phyloP scores from a whole-genome alignment of 495 filamentous ascomycete species.

The Rhizodiscina lignyota region DNA sequence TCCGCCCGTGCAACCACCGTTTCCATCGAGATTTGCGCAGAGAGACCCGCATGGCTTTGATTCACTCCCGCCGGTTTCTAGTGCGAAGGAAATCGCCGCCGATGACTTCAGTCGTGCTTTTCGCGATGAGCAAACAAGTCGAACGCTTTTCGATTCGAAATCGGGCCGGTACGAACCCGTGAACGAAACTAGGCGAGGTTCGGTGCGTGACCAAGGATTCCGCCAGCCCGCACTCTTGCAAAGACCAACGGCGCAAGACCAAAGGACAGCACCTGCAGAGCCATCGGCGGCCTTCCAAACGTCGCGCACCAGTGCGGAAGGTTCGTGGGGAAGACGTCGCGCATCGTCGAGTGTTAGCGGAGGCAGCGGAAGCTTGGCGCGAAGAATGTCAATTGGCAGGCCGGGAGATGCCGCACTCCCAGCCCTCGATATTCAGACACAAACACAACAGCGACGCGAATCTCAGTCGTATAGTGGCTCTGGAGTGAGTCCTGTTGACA shows the following conservation, averaged over 20 bases:
- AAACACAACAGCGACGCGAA: no score
- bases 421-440: no score
- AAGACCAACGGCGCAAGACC: conserved; percentile 38
- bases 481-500: no score
- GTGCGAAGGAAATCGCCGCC: conserved; percentile 72
- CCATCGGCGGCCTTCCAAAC: conserved; percentile 87
- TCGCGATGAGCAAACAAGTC: conserved; percentile 49
- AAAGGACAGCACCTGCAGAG: conserved; percentile 79
- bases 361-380: conserved; percentile 56
- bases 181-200: conserved; percentile 49
- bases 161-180: conserved; percentile 91
- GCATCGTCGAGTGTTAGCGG: conserved; percentile 93
- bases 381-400: conserved; percentile 37
- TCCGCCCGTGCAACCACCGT: conserved; percentile 21
- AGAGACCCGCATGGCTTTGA: conserved; percentile 20
- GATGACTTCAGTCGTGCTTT: conserved; percentile 86
- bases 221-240: conserved; percentile 72
- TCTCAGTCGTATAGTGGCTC: no score
- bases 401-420: no score
- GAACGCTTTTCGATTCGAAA: conserved; percentile 83
- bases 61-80: conserved; percentile 26
- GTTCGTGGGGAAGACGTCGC: conserved; percentile 55
- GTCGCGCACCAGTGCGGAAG: conserved; percentile 47
- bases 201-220: conserved; percentile 46
- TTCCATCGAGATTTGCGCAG: conserved; percentile 11